phyloP scores from a whole-genome alignment of 495 filamentous ascomycete genomes.

The Cercophora newfieldiana region DNA sequence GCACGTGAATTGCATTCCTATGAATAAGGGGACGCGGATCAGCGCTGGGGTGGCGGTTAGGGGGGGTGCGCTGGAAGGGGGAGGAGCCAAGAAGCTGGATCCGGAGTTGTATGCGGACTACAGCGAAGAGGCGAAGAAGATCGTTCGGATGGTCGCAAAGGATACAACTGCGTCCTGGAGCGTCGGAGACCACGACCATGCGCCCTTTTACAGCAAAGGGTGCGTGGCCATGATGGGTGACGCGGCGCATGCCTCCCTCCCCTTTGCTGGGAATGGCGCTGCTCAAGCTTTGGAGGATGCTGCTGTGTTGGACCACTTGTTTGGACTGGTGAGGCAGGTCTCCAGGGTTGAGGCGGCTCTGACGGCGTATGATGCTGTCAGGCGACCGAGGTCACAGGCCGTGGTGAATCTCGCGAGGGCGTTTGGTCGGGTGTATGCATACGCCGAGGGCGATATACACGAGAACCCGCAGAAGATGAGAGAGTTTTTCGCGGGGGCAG shows the following conservation, averaged over 20 bases:
- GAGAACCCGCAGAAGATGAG: constrained; percentile 36
- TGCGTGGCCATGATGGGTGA: constrained; percentile 58
- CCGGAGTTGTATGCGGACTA: constrained; percentile 34
- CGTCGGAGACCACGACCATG: constrained; percentile 51
- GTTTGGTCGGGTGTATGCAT: constrained; percentile 40
- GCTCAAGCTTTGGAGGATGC: constrained; percentile 65
- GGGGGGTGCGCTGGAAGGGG: constrained; percentile 23
- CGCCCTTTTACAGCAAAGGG: constrained; percentile 49
- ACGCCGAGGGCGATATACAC: constrained; percentile 32
- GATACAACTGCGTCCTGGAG: constrained; percentile 38
- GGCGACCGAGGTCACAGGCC: constrained; percentile 34
- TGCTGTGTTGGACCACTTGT: constrained; percentile 40
- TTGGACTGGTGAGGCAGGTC: constrained; percentile 22
- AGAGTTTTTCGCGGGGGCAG: constrained; percentile 31
- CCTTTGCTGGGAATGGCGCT: constrained; percentile 58
- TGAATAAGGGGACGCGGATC: constrained; percentile 42
- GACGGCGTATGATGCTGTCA: constrained; percentile 28
- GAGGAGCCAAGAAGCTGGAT: constrained; percentile 20
- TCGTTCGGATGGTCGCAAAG: constrained; percentile 35
- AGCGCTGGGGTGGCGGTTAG: constrained; percentile 42
- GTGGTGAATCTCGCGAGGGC: constrained; percentile 34
- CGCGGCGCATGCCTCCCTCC: constrained; percentile 60
- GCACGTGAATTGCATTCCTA: constrained; percentile 41
- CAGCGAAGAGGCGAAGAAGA: constrained; percentile 34
- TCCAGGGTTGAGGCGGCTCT: constrained; percentile 28